Percentiles rank a stretch among this genome's conserved stretches.
These are phyloP conservation scores for Endotrypanum monterogeii DNA, from an alignment of 208 protist species.

Conservation along the genomic window DNA sequence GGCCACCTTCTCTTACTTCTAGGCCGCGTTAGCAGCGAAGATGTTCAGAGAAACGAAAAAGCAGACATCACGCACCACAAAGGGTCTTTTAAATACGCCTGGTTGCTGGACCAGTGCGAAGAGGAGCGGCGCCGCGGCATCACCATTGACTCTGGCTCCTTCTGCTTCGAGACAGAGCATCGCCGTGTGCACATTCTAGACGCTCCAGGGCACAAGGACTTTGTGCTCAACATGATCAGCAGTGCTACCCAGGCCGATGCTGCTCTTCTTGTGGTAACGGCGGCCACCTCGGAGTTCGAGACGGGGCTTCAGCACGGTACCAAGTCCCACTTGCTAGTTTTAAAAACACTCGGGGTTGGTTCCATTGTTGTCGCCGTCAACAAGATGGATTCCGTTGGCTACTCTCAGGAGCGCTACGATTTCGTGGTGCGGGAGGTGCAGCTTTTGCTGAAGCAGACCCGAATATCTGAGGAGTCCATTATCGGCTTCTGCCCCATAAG, in stretches of 20 bases:
- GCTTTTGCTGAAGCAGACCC: slow-evolving; percentile 93
- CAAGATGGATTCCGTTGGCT: slow-evolving; percentile 99
- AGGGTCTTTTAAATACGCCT: slow-evolving; percentile 96
- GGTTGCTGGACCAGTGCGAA: slow-evolving; percentile 95
- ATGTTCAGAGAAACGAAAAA: slow-evolving; percentile 90
- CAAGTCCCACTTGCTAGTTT: slow-evolving; percentile 96
- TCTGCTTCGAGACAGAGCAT: slow-evolving; percentile 92
- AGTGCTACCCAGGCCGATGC: slow-evolving; percentile 98
- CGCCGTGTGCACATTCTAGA: slow-evolving; percentile 86
- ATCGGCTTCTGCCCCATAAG: slow-evolving; percentile 82
- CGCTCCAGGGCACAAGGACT: slow-evolving; percentile 96
- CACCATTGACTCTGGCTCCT: slow-evolving; percentile 94
- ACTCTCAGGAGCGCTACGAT: slow-evolving; percentile 92
- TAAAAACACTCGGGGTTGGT: slow-evolving; percentile 98
- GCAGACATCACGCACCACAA: slow-evolving; percentile 84
- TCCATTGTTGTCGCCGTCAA: slow-evolving; percentile 97
- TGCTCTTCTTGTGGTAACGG: slow-evolving; percentile 97
- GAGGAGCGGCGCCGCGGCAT: slow-evolving; percentile 95
- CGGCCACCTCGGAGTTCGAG: slow-evolving; percentile 97
- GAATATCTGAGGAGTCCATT: slow-evolving; percentile 70
- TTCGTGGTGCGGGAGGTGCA: slow-evolving; percentile 91
- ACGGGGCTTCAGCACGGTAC: slow-evolving; percentile 98
- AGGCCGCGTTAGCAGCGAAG: slow-evolving; percentile 59
- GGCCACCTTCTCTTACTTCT: slow-evolving; percentile 85
- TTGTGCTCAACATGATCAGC: slow-evolving; percentile 98